Evolutionary conservation across 2,329 filamentous ascomycete species (phyloP).

Genomic region (Emmonsiellopsis sp.): DNA sequence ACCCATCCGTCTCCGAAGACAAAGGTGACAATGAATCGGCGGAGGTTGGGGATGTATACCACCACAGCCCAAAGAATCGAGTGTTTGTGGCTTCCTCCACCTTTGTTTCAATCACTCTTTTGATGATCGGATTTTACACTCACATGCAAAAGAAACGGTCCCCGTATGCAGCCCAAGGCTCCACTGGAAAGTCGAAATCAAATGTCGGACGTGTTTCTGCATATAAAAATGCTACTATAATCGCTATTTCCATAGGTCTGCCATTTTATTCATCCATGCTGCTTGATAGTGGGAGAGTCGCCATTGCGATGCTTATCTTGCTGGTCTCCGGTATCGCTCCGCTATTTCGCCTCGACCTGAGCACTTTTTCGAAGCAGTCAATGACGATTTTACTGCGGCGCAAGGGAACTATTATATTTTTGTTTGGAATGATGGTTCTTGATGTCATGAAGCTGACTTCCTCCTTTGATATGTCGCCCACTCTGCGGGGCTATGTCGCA

Average conservation of each 20-base stretch:
- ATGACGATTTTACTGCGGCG: slow-evolving; percentile 1
- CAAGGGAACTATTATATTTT: slow-evolving; percentile 3
- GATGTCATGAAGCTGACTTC: slow-evolving; percentile 3
- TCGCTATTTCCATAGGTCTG: slow-evolving; percentile 35
- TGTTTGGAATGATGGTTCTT: slow-evolving; percentile 5
- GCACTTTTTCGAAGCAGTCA: not conserved
- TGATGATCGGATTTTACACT: slow-evolving; percentile 19
- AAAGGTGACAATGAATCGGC: not conserved
- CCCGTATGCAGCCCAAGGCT: not conserved
- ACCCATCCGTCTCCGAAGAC: not conserved
- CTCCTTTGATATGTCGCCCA: not conserved
- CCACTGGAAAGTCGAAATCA: slow-evolving; percentile 6
- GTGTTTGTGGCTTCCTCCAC: slow-evolving; percentile 8
- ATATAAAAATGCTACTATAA: slow-evolving; percentile 18
- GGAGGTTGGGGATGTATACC: not conserved
- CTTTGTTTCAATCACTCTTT: slow-evolving; percentile 22
- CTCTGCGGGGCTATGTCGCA: slow-evolving; percentile 6
- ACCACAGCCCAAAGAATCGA: not conserved
- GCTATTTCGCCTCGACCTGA: not conserved
- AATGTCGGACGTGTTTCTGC: slow-evolving; percentile 12
- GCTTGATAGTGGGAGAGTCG: slow-evolving; percentile 45
- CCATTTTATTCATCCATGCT: slow-evolving; percentile 49
- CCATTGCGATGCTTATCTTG: slow-evolving; percentile 38
- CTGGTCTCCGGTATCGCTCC: slow-evolving; percentile 8
- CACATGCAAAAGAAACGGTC: not conserved